phyloP scores from a whole-genome alignment of 2,329 filamentous ascomycete species.

The Pseudogymnoascus sp. region DNA sequence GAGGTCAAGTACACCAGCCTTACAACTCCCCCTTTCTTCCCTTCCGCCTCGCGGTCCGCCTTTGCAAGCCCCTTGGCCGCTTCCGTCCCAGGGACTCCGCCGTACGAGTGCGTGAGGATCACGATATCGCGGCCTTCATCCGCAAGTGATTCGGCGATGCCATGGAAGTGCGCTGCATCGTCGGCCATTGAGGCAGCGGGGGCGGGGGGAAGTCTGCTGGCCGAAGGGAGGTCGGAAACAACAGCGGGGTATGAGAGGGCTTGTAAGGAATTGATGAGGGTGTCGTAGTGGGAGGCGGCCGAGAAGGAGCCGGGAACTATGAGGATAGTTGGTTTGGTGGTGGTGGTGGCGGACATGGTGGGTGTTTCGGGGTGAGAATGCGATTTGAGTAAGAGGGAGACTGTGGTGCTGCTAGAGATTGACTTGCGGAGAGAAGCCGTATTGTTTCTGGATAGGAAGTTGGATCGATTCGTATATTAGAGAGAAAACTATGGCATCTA shows the following conservation, averaged over 20 bases:
- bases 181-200: conserved; percentile 27
- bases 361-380: not conserved
- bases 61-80: conserved; percentile 31
- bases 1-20: conserved; percentile 19
- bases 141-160: conserved; percentile 31
- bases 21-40: conserved; percentile 32
- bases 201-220: conserved; percentile 16
- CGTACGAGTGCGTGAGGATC: conserved; percentile 35
- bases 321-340: conserved; percentile 22
- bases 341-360: not conserved
- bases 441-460: not conserved
- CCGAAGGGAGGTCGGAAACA: conserved; percentile 17
- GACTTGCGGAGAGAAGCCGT: not conserved
- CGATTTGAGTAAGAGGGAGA: not conserved
- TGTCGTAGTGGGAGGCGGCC: conserved; percentile 18
- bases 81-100: conserved; percentile 31
- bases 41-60: conserved; percentile 27
- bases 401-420: not conserved
- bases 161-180: conserved; percentile 30
- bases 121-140: conserved; percentile 34
- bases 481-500: not conserved
- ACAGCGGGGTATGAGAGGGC: conserved; percentile 16
- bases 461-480: not conserved
- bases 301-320: conserved; percentile 25
- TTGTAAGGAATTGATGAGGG: conserved; percentile 16